Evolutionary conservation across 768 basidiomycete genomes (phyloP).

Genomic region (Kwoniella dendrophila): DNA sequence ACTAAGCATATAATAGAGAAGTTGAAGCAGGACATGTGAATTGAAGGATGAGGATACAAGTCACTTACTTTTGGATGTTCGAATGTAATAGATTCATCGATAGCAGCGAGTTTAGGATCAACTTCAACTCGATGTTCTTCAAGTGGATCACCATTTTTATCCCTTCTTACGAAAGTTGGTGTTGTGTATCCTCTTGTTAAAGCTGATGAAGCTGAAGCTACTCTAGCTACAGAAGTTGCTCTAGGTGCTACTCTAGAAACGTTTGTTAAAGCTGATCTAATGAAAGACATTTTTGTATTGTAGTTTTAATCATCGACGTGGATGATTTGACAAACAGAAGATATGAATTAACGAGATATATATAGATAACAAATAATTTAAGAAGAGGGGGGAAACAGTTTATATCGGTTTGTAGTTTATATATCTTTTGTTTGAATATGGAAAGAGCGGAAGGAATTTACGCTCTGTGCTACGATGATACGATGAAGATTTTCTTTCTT

Average conservation of each 20-base stretch:
- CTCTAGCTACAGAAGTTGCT: not conserved
- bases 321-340: too few relatives aligned
- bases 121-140: constrained; percentile 44
- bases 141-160: constrained; percentile 26
- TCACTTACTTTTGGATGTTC: constrained; percentile 32
- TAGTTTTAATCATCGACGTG: too few relatives aligned
- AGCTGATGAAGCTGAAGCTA: not conserved
- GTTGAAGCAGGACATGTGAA: not conserved
- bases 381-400: too few relatives aligned
- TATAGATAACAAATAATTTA: too few relatives aligned
- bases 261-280: constrained; percentile 15
- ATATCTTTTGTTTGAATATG: too few relatives aligned
- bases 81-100: constrained; percentile 44
- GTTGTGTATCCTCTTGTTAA: constrained; percentile 9
- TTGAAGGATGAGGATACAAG: too few relatives aligned
- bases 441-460: too few relatives aligned
- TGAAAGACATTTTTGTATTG: constrained; percentile 24
- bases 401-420: too few relatives aligned
- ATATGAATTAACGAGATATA: too few relatives aligned
- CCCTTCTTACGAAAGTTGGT: constrained; percentile 8
- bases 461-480: too few relatives aligned
- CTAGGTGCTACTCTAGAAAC: not conserved
- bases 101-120: constrained; percentile 42
- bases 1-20: not conserved
- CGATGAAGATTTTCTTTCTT: too few relatives aligned